Evolutionary conservation across 257 asterid species (phyloP).

Genomic region (Solanum neorickii): DNA sequence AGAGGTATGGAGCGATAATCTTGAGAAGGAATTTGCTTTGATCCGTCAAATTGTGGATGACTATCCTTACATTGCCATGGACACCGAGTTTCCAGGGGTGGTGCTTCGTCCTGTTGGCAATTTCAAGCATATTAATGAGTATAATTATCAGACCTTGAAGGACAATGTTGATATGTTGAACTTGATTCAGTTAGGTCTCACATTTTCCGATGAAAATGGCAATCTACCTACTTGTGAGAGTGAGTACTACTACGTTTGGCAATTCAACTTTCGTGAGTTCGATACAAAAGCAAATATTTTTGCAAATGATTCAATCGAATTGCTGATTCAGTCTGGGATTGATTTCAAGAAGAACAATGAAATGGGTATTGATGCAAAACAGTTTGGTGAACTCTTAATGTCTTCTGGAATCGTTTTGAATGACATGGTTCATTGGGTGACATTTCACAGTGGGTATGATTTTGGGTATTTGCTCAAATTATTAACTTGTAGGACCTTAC

Average conservation of each 20-base stretch:
- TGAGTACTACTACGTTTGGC: background rate
- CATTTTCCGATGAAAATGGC: background rate
- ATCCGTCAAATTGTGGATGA: slow-evolving; percentile 3
- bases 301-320: slow-evolving; percentile 2
- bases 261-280: slow-evolving; percentile 5
- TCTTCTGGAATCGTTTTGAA: background rate
- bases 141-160: slow-evolving; percentile 3
- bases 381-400: slow-evolving; percentile 2
- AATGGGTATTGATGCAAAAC: background rate
- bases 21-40: background rate
- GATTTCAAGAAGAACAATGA: slow-evolving; percentile 9
- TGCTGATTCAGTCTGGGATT: slow-evolving; percentile 1
- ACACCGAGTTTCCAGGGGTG: slow-evolving; percentile 5
- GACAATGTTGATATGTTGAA: slow-evolving; percentile 6
- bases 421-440: slow-evolving; percentile 1
- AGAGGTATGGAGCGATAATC: slow-evolving; percentile 3
- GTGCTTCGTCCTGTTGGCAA: slow-evolving; percentile 6
- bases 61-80: slow-evolving; percentile 7
- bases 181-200: slow-evolving; percentile 2
- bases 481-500: slow-evolving; percentile 2
- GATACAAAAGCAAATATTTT: background rate
- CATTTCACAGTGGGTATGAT: slow-evolving; percentile 6
- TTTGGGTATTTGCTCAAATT: slow-evolving; percentile 4
- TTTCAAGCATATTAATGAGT: background rate
- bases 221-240: slow-evolving; percentile 2